Conservation (phyloP, 163 green algal species). For the Picocystis sp. region DNA sequence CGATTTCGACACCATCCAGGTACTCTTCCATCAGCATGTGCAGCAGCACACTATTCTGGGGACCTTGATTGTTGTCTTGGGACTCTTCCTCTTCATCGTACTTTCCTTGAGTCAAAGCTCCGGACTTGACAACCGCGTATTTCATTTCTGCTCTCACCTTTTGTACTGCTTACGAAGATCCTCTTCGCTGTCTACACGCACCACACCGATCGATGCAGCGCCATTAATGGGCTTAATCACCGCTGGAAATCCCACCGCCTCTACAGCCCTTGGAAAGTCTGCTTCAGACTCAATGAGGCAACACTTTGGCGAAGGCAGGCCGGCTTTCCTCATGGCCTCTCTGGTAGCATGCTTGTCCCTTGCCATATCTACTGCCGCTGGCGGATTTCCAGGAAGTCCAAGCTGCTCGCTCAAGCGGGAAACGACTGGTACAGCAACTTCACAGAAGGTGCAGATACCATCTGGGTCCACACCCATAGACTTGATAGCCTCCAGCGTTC, state of each 20-base stretch:
- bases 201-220: conserved; percentile 69
- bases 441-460: conserved; percentile 67
- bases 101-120: conserved; percentile 47
- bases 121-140: conserved; percentile 16
- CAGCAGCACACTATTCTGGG: conserved; percentile 46
- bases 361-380: conserved; percentile 51
- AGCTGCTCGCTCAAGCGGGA: conserved; percentile 52
- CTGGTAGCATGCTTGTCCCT: conserved; percentile 66
- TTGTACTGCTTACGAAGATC: conserved; percentile 40
- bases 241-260: conserved; percentile 62
- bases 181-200: conserved; percentile 48
- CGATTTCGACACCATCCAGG: conserved; percentile 56
- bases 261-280: conserved; percentile 36
- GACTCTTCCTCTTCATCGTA: conserved; percentile 9
- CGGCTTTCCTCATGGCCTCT: conserved; percentile 30
- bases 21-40: conserved; percentile 75
- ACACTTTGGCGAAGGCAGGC: conserved; percentile 50
- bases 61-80: conserved; percentile 39
- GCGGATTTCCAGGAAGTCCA: conserved; percentile 50
- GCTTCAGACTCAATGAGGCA: conserved; percentile 26
- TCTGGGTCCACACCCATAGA: conserved; percentile 41
- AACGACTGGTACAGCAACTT: conserved; percentile 71
- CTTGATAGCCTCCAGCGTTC: conserved; percentile 31
- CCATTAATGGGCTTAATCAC: conserved; percentile 82
- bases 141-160: conserved; percentile 4